A percentile compares a stretch with the other conserved stretches of the same genome.
phyloP scores from a whole-genome alignment of 2,329 filamentous ascomycete genomes.

The Arthrinium phaeospermum region DNA sequence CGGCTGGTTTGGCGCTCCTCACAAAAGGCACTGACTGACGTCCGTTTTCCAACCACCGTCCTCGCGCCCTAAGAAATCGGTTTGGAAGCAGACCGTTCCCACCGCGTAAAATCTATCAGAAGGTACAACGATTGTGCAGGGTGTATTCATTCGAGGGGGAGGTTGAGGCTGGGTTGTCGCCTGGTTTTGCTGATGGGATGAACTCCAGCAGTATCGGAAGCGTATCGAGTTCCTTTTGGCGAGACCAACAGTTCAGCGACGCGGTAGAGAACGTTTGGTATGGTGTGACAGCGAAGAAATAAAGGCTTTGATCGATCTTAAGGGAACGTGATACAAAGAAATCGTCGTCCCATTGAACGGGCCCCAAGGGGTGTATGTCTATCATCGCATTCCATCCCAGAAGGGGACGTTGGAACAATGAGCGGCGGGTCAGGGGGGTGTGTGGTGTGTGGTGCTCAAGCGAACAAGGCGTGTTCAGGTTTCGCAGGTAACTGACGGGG shows the following conservation, averaged over 20 bases:
- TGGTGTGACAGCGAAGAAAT: slow-evolving; percentile 10
- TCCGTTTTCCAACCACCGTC: not conserved
- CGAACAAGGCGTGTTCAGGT: slow-evolving; percentile 15
- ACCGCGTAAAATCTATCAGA: not conserved
- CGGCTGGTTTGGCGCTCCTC: not conserved
- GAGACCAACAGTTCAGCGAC: not conserved
- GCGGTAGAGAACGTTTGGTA: not conserved
- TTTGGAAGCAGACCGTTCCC: not conserved
- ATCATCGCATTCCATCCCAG: not conserved
- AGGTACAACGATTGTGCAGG: not conserved
- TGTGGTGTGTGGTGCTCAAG: not conserved
- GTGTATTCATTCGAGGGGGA: not conserved
- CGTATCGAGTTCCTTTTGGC: not conserved
- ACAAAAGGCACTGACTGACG: not conserved
- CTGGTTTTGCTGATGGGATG: not conserved
- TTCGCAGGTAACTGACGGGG: slow-evolving; percentile 18
- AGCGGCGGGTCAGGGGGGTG: slow-evolving; percentile 5
- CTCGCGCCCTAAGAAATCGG: not conserved
- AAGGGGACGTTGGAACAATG: not conserved
- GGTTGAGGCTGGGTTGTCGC: not conserved
- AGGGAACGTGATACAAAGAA: slow-evolving; percentile 4
- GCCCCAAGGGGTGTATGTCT: not conserved
- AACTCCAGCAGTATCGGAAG: not conserved
- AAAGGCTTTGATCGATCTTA: slow-evolving; percentile 8
- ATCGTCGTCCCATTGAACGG: not conserved